Evolutionary conservation across 805 yeast species (phyloP), one percentile per base, ranked within the genome.

Genomic region (Wickerhamomyces mucosus): DNA sequence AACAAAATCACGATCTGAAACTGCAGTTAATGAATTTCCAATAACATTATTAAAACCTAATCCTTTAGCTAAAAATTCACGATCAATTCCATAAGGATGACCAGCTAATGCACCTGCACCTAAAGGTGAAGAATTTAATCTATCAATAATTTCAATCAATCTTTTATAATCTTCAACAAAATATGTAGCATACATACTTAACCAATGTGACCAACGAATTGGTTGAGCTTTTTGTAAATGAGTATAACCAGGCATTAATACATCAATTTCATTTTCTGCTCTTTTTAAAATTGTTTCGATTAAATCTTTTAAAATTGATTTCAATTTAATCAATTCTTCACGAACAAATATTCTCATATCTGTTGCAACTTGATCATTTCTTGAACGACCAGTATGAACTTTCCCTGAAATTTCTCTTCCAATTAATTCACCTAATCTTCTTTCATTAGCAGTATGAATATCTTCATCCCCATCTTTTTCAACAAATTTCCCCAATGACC

Each of bases 21-120:
- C 98, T 1, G 97, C 99, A n/a, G 89, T 74, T 46, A 92, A 64
- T 1, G 97, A 89, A 61, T 92, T 92, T 34, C 97, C 97, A 63
- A 92, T 88, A 28, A 84, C 86, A 5, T 86, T 78, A 34, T 66
- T 59, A 48, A 92, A 92, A 0, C 89, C 94, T 26, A 92, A 67
- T 14, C 75, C 81, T 29, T 68, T 51, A 16, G 96, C 95, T 43
- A 92, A 59, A 49, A 61, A 86, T 54, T 89, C 95, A 54, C 99
- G 72, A 59, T 92, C 97, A 43, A 92, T 84, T n/a, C 97, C 97
- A 52, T 88, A 92, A 24, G 99, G 98, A 56, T 92, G 98, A 35
- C 99, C 99, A 14, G 99, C 98, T 39, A 92, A 69, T 7, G 99
- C 99, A 48, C 99, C 99, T 5, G 89, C 77, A 34, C 99, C 99